Base-by-base conservation (phyloP, 2,329 filamentous ascomycete species). In the Colletotrichum falcatum region DNA sequence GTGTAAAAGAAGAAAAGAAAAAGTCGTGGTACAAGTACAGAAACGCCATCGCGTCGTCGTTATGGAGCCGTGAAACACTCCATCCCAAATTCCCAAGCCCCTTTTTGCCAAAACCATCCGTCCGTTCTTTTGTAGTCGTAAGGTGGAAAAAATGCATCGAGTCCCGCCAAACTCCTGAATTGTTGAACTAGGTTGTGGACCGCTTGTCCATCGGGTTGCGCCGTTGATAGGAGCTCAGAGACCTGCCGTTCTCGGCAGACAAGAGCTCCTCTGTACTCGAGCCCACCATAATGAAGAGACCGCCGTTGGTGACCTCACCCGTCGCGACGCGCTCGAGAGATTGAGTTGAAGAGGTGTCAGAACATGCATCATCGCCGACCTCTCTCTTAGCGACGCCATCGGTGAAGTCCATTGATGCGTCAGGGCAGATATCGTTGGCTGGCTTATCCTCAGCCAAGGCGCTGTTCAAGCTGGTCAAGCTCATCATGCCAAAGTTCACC, bases 1-100 rank as follows among this genome's bases (percentile, higher is more conserved):
- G 23, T 56, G 35, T 20, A 53, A 46, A 44, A 37, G 18, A 20
- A 18, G 1, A 53, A 46, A 44, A 37, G 30, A 39, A 70, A 70
- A 56, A 23, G 33, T 61, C 46, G 58, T 48, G 37, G 44, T 70
- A 63, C 44, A 62, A 58, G 49, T 70, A 66, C 66, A 66, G 30
- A 67, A 70, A 63, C 46, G 48, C 30, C 26, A n/a, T 56, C 23
- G 59, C 23, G 55, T 8, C 61, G 23, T 61, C 61, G 42, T 66
- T 30, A 53, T 42, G 39, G 30, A 66, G 48, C 62, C 56, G 49
- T 65, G 28, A 28, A 64, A 30, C 23, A 33, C 12, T 35, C 30
- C 48, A 35, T n/a, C 28, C 39, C n/a, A 44, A 26, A 30, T 28
- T 26, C 11, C 49, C 16, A 42, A 30, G 12, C n/a, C 61, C n/a